Percentiles rank a stretch among this genome's conserved stretches.
phyloP scores from a whole-genome alignment of 768 basidiomycete genomes.

The Pisolithus sp. region DNA sequence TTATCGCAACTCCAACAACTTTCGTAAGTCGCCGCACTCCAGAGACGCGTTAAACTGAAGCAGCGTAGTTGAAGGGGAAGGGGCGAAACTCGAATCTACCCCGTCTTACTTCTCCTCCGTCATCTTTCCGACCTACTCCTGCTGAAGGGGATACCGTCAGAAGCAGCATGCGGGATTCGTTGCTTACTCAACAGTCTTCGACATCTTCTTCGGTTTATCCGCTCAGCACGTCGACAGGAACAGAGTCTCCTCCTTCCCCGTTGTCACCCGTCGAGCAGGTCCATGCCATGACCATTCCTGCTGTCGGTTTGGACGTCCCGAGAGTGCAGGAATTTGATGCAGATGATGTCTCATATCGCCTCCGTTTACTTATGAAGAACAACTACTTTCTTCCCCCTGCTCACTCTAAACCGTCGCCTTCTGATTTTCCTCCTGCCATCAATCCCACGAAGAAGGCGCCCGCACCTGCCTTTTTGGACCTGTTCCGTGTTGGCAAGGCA shows the following conservation, averaged over 20 bases:
- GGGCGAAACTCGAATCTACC: slow-evolving; percentile 27
- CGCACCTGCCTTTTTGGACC: slow-evolving; percentile 52
- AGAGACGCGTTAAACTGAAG: slow-evolving; percentile 12
- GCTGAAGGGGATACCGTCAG: slow-evolving; percentile 34
- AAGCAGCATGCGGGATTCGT: slow-evolving; percentile 50
- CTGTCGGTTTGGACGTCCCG: slow-evolving; percentile 43
- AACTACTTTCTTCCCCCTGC: slow-evolving; percentile 87
- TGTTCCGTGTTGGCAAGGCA: slow-evolving; percentile 63
- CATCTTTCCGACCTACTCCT: slow-evolving; percentile 24
- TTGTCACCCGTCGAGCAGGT: slow-evolving; percentile 44
- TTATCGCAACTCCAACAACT: slow-evolving; percentile 5
- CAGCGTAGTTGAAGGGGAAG: slow-evolving; percentile 28
- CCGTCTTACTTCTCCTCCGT: slow-evolving; percentile 31
- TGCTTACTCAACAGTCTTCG: slow-evolving; percentile 57
- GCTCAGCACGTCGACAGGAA: slow-evolving; percentile 58
- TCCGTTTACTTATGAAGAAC: slow-evolving; percentile 79
- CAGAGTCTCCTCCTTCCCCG: slow-evolving; percentile 61
- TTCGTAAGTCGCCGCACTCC: slow-evolving; percentile 16
- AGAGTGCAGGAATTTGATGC: slow-evolving; percentile 49
- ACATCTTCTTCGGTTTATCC: slow-evolving; percentile 78
- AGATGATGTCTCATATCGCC: slow-evolving; percentile 81
- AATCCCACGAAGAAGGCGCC: slow-evolving; percentile 38
- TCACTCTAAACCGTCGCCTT: slow-evolving; percentile 71
- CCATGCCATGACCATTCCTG: slow-evolving; percentile 38
- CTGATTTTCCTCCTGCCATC: slow-evolving; percentile 46